Conservation (phyloP, 768 basidiomycete species). For the Leccinum longicurvipes region DNA sequence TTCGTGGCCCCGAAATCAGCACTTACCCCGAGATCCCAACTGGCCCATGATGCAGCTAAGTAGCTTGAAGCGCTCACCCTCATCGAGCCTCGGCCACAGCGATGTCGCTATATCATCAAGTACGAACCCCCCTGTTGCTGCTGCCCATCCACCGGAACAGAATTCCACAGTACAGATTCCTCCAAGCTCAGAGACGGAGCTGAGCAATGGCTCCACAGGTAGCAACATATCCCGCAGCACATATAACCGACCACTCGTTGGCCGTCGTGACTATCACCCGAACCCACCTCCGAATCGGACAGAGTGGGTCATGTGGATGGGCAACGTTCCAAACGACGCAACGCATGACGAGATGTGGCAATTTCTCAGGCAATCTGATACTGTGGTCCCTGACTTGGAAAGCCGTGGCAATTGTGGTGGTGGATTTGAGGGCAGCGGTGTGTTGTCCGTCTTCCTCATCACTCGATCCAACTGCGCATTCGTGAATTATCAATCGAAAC, state of each 20-base stretch:
- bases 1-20: slow-evolving; percentile 19
- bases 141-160: slow-evolving; percentile 3
- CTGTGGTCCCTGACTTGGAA: slow-evolving; percentile 9
- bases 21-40: slow-evolving; percentile 18
- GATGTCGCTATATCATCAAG: background rate
- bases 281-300: slow-evolving; percentile 72
- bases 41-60: slow-evolving; percentile 18
- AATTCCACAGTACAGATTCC: slow-evolving; percentile 2
- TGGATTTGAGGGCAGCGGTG: slow-evolving; percentile 40
- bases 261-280: slow-evolving; percentile 59
- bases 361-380: slow-evolving; percentile 59
- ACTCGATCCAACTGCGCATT: slow-evolving; percentile 95
- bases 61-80: slow-evolving; percentile 1
- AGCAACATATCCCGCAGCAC: background rate
- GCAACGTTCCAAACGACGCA: slow-evolving; percentile 84
- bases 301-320: slow-evolving; percentile 96
- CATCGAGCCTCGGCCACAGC: slow-evolving; percentile 4
- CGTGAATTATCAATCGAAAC: slow-evolving; percentile 75
- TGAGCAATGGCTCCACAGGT: background rate
- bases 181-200: background rate
- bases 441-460: slow-evolving; percentile 88
- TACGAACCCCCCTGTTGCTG: background rate
- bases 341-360: slow-evolving; percentile 81
- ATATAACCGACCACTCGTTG: slow-evolving; percentile 34
- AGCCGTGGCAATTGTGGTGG: background rate